Conservation (phyloP, 495 filamentous ascomycete genomes). For the Xylaria venustula region DNA sequence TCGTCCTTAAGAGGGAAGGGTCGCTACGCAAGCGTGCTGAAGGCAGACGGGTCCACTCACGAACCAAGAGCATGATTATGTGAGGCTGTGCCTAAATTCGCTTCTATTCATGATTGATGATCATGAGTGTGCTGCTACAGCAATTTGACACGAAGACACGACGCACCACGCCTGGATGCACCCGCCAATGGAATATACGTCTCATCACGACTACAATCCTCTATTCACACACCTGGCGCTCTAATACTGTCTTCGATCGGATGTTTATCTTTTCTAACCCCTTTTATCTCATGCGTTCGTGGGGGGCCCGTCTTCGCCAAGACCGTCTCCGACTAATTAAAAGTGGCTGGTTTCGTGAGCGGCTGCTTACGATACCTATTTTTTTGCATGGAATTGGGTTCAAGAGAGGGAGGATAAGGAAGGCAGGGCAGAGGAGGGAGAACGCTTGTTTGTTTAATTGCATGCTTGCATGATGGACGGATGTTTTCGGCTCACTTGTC, state of each 20-base stretch:
- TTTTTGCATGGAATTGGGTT: not conserved
- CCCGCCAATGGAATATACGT: not conserved
- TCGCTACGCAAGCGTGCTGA: constrained; percentile 39
- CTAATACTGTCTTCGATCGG: not conserved
- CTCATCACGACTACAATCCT: not conserved
- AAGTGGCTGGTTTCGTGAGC: not conserved
- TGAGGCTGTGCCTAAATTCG: constrained; percentile 21
- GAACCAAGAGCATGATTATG: constrained; percentile 55
- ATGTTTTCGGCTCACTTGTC: not conserved
- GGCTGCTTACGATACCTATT: no score
- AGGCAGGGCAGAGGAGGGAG: not conserved
- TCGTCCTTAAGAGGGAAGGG: constrained; percentile 68
- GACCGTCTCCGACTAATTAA: not conserved
- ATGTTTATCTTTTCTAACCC: not conserved
- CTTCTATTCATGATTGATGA: constrained; percentile 16
- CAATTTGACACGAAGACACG: constrained; percentile 14
- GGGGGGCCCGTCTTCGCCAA: not conserved
- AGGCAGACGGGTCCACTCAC: constrained; percentile 44
- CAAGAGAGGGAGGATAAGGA: not conserved
- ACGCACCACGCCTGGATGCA: constrained; percentile 7
- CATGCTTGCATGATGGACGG: constrained; percentile 11
- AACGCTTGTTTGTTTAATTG: constrained; percentile 1
- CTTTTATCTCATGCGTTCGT: not conserved
- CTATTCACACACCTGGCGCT: not conserved
- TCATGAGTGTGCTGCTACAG: constrained; percentile 2